Conservation (phyloP, 2,329 filamentous ascomycete genomes). For the Pseudogymnoascus sp. region DNA sequence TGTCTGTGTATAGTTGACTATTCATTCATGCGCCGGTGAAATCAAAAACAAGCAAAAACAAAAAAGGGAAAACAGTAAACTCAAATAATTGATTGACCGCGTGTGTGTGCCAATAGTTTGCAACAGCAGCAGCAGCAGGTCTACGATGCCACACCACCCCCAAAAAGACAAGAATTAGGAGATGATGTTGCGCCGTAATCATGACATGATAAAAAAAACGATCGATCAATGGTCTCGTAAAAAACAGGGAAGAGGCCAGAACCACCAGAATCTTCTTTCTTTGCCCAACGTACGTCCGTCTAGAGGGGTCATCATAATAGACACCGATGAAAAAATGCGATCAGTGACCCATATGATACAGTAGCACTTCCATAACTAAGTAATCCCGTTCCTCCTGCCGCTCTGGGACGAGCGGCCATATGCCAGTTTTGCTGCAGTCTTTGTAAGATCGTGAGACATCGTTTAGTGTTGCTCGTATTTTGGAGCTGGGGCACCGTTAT, state of each 20-base stretch:
- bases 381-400: conserved; percentile 18
- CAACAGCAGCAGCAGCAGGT: background rate
- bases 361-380: conserved; percentile 21
- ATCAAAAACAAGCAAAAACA: conserved; percentile 12
- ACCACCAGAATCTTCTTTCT: conserved; percentile 26
- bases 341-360: conserved; percentile 33
- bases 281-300: conserved; percentile 27
- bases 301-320: conserved; percentile 20
- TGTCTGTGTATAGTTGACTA: conserved; percentile 7
- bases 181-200: background rate
- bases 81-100: background rate
- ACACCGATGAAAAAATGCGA: conserved; percentile 28
- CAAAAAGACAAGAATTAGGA: background rate
- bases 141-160: background rate
- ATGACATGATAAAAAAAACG: no score
- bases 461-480: conserved; percentile 31
- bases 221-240: conserved; percentile 2
- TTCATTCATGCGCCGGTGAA: background rate
- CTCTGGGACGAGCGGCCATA: background rate
- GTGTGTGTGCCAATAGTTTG: background rate
- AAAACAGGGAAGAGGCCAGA: conserved; percentile 26
- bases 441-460: background rate
- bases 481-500: conserved; percentile 26
- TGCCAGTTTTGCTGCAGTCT: background rate
- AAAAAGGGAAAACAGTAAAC: background rate